Percentiles rank a stretch among this genome's conserved stretches.
Evolutionary conservation across 2,329 filamentous ascomycete genomes (phyloP).

Genomic region (Trichoderma lentiforme): DNA sequence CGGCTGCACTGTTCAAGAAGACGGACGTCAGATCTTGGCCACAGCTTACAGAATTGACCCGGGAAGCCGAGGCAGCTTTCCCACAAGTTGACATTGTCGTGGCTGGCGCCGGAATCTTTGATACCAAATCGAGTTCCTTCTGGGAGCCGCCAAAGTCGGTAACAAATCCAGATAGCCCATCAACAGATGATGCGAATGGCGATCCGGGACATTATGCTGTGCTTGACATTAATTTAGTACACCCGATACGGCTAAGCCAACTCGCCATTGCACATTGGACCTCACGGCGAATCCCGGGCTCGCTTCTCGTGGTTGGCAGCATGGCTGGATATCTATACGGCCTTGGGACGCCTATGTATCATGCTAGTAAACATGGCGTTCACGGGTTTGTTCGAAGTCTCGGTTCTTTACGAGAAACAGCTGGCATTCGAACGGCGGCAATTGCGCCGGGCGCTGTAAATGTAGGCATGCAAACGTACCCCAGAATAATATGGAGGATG

Average conservation of each 20-base stretch:
- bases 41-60: background rate
- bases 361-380: background rate
- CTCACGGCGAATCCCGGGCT: background rate
- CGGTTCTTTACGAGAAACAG: background rate
- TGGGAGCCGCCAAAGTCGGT: background rate
- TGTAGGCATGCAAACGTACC: background rate
- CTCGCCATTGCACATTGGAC: background rate
- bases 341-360: background rate
- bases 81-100: background rate
- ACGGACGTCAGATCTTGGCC: background rate
- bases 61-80: background rate
- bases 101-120: background rate
- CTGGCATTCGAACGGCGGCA: background rate
- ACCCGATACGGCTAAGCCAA: background rate
- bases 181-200: background rate
- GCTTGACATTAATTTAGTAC: background rate
- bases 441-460: background rate
- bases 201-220: background rate
- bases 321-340: background rate
- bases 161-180: background rate
- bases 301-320: background rate
- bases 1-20: background rate
- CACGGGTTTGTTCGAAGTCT: background rate
- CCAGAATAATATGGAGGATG: background rate
- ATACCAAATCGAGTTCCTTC: background rate